Percentiles rank a stretch among this genome's conserved stretches.
Conservation (phyloP, 257 asterid genomes). For the Salvia hispanica region DNA sequence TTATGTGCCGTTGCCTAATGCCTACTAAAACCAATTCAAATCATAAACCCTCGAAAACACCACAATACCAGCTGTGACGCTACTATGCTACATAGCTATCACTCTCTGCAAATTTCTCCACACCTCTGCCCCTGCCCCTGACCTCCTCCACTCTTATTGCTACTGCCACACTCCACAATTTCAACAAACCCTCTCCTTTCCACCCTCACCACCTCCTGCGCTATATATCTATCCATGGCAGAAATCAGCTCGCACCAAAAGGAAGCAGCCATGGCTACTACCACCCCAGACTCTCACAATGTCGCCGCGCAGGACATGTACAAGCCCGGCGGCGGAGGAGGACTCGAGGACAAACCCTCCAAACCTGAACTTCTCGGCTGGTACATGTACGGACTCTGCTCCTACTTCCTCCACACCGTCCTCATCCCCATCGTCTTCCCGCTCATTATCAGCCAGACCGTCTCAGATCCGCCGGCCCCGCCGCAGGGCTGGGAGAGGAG, state of each 20-base stretch:
- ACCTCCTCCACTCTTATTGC: too few relatives aligned
- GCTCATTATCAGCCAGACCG: conserved; percentile 76
- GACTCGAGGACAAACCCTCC: conserved; percentile 55
- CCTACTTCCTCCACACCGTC: conserved; percentile 73
- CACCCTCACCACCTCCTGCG: too few relatives aligned
- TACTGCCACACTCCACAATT: too few relatives aligned
- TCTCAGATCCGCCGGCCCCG: conserved; percentile 54
- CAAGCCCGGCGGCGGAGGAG: conserved; percentile 32
- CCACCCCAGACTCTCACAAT: conserved; percentile 35
- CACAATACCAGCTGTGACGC: too few relatives aligned
- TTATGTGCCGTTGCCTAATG: too few relatives aligned
- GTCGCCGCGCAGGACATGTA: conserved; percentile 49
- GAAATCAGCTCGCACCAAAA: conserved; percentile 38
- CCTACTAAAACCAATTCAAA: too few relatives aligned
- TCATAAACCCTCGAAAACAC: too few relatives aligned
- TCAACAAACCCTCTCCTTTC: too few relatives aligned
- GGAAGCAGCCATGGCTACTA: conserved; percentile 19
- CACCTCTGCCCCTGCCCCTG: too few relatives aligned
- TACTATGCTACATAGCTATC: too few relatives aligned
- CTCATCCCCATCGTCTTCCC: conserved; percentile 78
- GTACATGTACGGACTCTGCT: conserved; percentile 81
- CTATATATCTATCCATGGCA: conserved; percentile 27
- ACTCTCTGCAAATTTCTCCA: too few relatives aligned
- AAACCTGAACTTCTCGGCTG: conserved; percentile 63
- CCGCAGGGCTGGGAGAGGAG: conserved; percentile 64